Base-by-base conservation (phyloP, 768 basidiomycete species). In the Agrocybe praecox region DNA sequence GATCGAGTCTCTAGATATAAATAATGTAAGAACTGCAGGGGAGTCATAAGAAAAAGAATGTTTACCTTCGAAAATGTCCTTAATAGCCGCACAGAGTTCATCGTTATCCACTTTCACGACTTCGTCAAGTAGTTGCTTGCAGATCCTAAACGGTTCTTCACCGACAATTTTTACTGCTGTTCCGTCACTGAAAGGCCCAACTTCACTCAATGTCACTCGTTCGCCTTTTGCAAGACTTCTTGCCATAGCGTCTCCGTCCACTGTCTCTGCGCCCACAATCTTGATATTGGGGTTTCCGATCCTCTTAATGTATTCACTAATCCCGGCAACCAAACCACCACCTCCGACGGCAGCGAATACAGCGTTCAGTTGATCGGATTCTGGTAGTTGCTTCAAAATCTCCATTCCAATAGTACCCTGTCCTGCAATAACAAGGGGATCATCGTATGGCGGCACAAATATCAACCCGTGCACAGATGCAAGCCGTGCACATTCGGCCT, bases 61-160 rank as follows among this genome's bases (percentile, higher is more conserved):
- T 77, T 56, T 59, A 93, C 96, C 96, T 77, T 98, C 95, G 66
- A 98, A 99, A 26, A 98, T 90, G 66, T 99, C 97, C 74, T 98
- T 98, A 76, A 98, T 98, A 6, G 95, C 95, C 7, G 97, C 97
- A 68, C 97, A 99, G 45, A 99, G 87, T 70, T 96, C 96, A 68
- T 99, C 97, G 60, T 97, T 98, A 67, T 92, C 85, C 26, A 90
- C 92, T 66, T 89, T 84, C 49, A 95, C 85, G 32, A 98, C 74
- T 2, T 84, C 87, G 63, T 98, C 94, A 18, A 98, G 72, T 34
- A 92, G 78, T 46, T 89, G 79, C 70, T 90, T 81, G 74, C 96
- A 98, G 58, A 99, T 85, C 56, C 96, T 83, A 75, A 98, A 97
- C 0, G 94, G 88, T 69, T 99, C 97, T 72, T 88, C 90, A 19